Percentiles rank a stretch among this genome's conserved stretches.
Evolutionary conservation across 1,139 yeast genomes (phyloP).

Genomic region (Kurtzmaniella quercitrusa): DNA sequence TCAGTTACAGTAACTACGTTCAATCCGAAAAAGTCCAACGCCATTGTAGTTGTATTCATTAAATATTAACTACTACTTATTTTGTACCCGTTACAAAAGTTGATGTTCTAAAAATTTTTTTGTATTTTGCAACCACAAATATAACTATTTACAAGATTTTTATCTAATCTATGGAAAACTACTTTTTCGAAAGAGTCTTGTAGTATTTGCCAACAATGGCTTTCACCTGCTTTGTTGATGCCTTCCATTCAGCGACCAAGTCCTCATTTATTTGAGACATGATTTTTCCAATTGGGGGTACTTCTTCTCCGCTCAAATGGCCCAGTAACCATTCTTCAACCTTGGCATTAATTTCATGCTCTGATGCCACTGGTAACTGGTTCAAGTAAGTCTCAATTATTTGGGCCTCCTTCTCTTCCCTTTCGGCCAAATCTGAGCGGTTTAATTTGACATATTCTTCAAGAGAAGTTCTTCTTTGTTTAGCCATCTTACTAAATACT

Average conservation of each 20-base stretch:
- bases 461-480: conserved; percentile 16
- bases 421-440: conserved; percentile 17
- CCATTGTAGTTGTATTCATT: neutral
- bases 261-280: conserved; percentile 2
- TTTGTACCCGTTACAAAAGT: neutral
- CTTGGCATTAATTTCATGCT: conserved; percentile 11
- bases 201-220: conserved; percentile 4
- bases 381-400: conserved; percentile 14
- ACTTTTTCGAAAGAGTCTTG: neutral
- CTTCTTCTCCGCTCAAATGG: neutral
- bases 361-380: conserved; percentile 15
- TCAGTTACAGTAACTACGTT: neutral
- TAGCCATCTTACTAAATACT: conserved; percentile 15
- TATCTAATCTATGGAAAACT: neutral
- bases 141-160: neutral
- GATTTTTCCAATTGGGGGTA: conserved; percentile 4
- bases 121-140: neutral
- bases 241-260: conserved; percentile 4
- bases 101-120: neutral
- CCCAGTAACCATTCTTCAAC: conserved; percentile 3
- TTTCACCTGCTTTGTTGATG: conserved; percentile 6
- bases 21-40: neutral
- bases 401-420: conserved; percentile 15
- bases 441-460: conserved; percentile 13
- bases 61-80: neutral